Base-by-base conservation (phyloP, 2,329 filamentous ascomycete genomes). In the Aspergillus sp. region DNA sequence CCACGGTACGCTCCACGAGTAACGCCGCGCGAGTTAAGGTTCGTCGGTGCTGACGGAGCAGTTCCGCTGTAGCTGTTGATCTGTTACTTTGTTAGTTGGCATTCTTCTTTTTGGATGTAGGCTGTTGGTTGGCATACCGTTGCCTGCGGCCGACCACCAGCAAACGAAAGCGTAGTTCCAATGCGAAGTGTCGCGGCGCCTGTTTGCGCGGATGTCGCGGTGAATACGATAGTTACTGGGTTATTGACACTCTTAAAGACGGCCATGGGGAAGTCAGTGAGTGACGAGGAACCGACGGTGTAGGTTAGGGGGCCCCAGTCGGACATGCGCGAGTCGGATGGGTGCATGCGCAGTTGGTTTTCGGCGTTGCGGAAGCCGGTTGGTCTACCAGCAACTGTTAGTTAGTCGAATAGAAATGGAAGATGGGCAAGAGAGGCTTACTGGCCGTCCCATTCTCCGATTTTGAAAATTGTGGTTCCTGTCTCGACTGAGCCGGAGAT, bases 341-440 rank as follows among this genome's bases (percentile, higher is more conserved):
- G 87, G 68, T 89, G 87, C 86, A 89, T 89, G 51, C 85, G 81
- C 13, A 85, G 79, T 68, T 87, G 83, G 66, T 87, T 87, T 54
- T 82, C 86, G 13, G 86, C 86, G 67, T 90, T 89, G 62, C 81
- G 81, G 77, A 89, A 87, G 15, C 85, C 86, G 6, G 77, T 82
- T 19, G 84, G 84, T 63, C 69, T 71, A 37, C 33, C 4, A 6
- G 22, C 5, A n/a, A 12, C 9, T 24, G 37, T 24, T 19, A 51
- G 34, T 51, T 37, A 6, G 2, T n/a, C 27, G 5, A 13, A 11
- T 6, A 20, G 6, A 39, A 11, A 15, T 4, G 15, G 2, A 15
- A 61, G 70, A 4, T 70, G 68, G n/a, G 24, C n/a, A 13, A 33
- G 33, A 17, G 9, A 61, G 20, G 3, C 69, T 24, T 59, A 71